Base-by-base conservation (phyloP, 192 early-diverging fungal genomes). In the Chytriomyces hyalinus region DNA sequence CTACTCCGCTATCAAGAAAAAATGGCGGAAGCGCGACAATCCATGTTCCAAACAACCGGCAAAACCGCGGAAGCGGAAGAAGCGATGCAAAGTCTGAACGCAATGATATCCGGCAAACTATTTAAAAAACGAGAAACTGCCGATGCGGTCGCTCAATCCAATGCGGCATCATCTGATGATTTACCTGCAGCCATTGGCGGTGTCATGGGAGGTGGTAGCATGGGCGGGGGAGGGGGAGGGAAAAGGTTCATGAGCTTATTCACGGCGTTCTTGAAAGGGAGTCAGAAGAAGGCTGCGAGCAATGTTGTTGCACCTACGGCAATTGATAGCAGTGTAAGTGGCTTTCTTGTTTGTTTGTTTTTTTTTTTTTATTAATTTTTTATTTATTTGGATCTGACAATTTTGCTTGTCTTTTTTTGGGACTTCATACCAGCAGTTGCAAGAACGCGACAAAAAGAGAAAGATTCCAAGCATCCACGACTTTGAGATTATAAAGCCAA, bases 401-500 rank as follows among this genome's bases (percentile, higher is more conserved):
- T 2, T n/a, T n/a, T 46, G 1, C 2, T 45, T 17, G 2, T 67
- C 2, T 26, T 45, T 36, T 64, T 15, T 15, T 66, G 15, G 8
- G 22, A 65, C 28, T 22, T 20, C 6, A 15, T 53, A 59, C 26
- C 36, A 8, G n/a, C 44, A 61, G 61, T 20, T 49, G 45, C 43
- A 69, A n/a, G 83, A 80, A 13, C 43, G 76, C 36, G 81, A 70
- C 63, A 44, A 59, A n/a, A 80, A 80, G 79, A 28, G 77, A 81
- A 89, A 84, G 59, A 89, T 96, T 77, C 95, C 95, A 2, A 90
- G 91, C 17, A 97, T 95, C 61, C 84, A 92, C 9, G 95, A 97
- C 70, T 97, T 97, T 89, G 95, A 97, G 74, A 92, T 96, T 78
- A 92, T 97, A 65, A 96, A 95, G 86, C 93, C 93, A 4, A 95